A percentile compares a stretch with the other conserved stretches of the same genome.
phyloP scores from a whole-genome alignment of 768 basidiomycete genomes.

The Trametes punicea region DNA sequence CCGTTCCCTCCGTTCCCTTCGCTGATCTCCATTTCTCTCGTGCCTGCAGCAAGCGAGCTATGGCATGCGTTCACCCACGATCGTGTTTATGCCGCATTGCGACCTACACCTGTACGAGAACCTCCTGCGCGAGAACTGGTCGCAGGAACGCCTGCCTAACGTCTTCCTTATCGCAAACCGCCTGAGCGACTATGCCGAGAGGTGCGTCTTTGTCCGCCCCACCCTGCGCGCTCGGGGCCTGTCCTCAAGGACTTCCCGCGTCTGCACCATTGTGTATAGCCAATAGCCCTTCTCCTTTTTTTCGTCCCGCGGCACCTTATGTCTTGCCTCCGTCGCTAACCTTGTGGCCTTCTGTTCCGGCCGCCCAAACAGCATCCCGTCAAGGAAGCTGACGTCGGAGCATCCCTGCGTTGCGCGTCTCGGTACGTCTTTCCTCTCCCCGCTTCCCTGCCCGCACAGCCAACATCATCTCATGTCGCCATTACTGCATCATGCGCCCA shows the following conservation, averaged over 20 bases:
- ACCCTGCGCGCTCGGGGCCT: neutral
- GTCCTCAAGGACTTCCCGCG: neutral
- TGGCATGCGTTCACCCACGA: constrained; percentile 42
- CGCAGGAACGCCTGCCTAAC: constrained; percentile 39
- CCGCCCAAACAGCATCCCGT: constrained; percentile 44
- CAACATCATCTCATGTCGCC: no score
- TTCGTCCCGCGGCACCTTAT: constrained; percentile 11
- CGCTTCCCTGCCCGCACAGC: no score
- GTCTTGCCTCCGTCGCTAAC: constrained; percentile 8
- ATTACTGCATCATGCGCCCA: no score
- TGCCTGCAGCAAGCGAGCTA: constrained; percentile 34
- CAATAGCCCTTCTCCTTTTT: constrained; percentile 3
- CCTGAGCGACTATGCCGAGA: constrained; percentile 63
- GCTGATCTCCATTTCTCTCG: neutral
- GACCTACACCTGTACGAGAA: constrained; percentile 68
- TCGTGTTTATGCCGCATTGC: constrained; percentile 80
- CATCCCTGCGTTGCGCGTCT: constrained; percentile 53
- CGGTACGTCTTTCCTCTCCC: constrained; percentile 38
- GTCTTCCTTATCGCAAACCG: constrained; percentile 64
- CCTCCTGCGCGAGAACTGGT: constrained; percentile 62
- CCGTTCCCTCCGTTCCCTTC: neutral
- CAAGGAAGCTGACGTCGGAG: constrained; percentile 44
- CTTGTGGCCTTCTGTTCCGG: neutral
- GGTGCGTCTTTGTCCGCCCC: constrained; percentile 38
- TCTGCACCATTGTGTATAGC: neutral